Percentiles rank a stretch among this genome's conserved stretches.
Conservation (phyloP, 768 basidiomycete genomes). For the Panus rudis region DNA sequence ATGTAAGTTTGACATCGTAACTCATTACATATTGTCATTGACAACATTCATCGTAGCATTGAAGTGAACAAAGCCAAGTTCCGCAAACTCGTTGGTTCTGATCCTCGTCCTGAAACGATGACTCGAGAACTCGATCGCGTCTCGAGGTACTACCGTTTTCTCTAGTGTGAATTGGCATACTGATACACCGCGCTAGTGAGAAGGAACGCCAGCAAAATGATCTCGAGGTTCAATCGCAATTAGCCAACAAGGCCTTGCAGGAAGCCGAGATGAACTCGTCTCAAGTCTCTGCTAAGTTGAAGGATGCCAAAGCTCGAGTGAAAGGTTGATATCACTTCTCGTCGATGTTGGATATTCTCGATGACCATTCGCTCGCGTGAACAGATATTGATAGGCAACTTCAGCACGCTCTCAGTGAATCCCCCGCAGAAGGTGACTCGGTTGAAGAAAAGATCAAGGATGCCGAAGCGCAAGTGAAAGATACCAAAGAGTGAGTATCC, state of each 20-base stretch:
- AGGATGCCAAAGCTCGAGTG: too few relatives aligned
- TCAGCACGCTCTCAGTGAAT: too few relatives aligned
- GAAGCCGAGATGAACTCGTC: slow-evolving; percentile 56
- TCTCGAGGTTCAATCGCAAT: slow-evolving; percentile 33
- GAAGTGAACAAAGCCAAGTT: slow-evolving; percentile 55
- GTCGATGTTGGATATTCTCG: too few relatives aligned
- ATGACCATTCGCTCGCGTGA: too few relatives aligned
- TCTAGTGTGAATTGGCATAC: too few relatives aligned
- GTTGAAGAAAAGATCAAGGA: slow-evolving; percentile 45
- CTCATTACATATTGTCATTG: slow-evolving; percentile 5
- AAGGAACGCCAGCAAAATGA: slow-evolving; percentile 59
- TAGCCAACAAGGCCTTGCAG: slow-evolving; percentile 52
- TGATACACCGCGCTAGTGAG: too few relatives aligned
- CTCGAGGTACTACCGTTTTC: slow-evolving; percentile 52
- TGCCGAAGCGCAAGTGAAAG: slow-evolving; percentile 36
- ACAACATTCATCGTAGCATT: slow-evolving; percentile 39
- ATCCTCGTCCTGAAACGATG: slow-evolving; percentile 57
- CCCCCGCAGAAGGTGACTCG: too few relatives aligned
- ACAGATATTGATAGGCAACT: too few relatives aligned
- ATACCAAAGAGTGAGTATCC: slow-evolving; percentile 35
- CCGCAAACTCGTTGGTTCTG: slow-evolving; percentile 54
- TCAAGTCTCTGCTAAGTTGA: too few relatives aligned
- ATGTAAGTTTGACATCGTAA: slow-evolving; percentile 41
- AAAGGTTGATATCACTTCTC: too few relatives aligned
- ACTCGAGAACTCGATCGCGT: slow-evolving; percentile 64